phyloP scores from a whole-genome alignment of 2,329 filamentous ascomycete species.

The Seiridium unicorne region DNA sequence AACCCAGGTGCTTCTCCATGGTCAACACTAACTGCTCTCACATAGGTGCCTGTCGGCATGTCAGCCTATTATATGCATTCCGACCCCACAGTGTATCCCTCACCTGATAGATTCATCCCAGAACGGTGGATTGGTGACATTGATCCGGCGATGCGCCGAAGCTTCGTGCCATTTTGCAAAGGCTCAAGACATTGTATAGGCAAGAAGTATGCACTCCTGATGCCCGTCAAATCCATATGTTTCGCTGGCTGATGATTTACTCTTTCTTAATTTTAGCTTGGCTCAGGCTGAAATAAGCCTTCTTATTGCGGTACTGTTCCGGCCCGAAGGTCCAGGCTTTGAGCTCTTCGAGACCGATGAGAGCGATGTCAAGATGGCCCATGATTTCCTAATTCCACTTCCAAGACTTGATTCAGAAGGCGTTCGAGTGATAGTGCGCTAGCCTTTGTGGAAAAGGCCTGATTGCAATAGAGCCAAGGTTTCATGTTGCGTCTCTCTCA shows the following conservation, averaged over 20 bases:
- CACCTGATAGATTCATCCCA: not conserved
- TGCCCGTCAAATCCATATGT: not conserved
- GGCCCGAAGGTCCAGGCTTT: not conserved
- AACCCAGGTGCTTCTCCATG: not conserved
- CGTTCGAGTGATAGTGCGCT: too few relatives aligned
- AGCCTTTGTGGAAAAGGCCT: too few relatives aligned
- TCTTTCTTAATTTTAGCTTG: not conserved
- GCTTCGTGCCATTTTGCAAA: constrained; percentile 4
- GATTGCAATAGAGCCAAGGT: too few relatives aligned
- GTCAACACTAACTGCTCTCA: not conserved
- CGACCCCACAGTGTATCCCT: constrained; percentile 5
- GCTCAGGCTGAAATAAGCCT: not conserved
- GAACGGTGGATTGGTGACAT: constrained; percentile 8
- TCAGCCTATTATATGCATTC: constrained; percentile 5
- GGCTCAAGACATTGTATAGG: constrained; percentile 7
- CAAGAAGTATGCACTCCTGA: not conserved
- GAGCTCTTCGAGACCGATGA: not conserved
- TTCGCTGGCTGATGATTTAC: not conserved
- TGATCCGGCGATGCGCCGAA: not conserved
- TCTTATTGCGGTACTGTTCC: not conserved
- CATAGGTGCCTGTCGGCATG: constrained; percentile 9
- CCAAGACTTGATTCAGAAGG: not conserved
- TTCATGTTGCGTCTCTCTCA: too few relatives aligned
- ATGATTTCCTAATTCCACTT: not conserved
- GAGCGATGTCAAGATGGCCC: not conserved